Evolutionary conservation across 2,329 filamentous ascomycete species (phyloP).

Genomic region (Colletotrichum sp.): DNA sequence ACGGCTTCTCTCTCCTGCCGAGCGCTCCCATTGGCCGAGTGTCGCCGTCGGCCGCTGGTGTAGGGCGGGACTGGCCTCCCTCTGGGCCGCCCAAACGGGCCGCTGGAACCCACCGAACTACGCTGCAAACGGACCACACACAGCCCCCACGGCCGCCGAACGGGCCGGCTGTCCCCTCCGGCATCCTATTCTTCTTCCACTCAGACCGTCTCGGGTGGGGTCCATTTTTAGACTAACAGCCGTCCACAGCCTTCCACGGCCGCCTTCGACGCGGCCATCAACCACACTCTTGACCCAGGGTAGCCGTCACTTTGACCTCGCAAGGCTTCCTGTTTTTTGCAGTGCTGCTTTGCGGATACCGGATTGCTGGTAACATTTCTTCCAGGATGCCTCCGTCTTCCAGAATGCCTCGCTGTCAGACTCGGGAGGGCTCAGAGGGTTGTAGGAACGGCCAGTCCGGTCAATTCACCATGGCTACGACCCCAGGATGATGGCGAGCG

Average conservation of each 20-base stretch:
- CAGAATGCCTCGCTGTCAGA: conserved; percentile 1
- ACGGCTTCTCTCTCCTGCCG: background rate
- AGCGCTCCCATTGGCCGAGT: background rate
- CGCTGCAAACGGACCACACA: conserved; percentile 2
- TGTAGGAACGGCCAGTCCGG: background rate
- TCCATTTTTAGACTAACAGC: background rate
- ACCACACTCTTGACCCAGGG: background rate
- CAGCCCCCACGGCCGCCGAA: conserved; percentile 18
- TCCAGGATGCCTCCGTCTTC: background rate
- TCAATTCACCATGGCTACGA: background rate
- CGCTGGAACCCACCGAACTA: conserved; percentile 10
- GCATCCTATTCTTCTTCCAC: background rate
- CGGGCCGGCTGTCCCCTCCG: conserved; percentile 6
- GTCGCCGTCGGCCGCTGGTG: background rate
- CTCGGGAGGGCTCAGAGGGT: background rate
- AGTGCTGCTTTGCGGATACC: background rate
- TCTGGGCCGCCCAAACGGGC: conserved; percentile 17
- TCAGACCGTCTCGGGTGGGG: background rate
- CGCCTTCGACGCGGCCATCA: background rate
- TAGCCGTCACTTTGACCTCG: conserved; percentile 1
- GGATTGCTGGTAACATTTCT: background rate
- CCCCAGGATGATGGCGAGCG: background rate
- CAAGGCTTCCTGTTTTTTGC: conserved; percentile 12
- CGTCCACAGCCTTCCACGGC: conserved; percentile 11
- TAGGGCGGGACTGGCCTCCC: background rate